phyloP scores from a whole-genome alignment of 169 alveolate species.

The Toxoplasma gondii region DNA sequence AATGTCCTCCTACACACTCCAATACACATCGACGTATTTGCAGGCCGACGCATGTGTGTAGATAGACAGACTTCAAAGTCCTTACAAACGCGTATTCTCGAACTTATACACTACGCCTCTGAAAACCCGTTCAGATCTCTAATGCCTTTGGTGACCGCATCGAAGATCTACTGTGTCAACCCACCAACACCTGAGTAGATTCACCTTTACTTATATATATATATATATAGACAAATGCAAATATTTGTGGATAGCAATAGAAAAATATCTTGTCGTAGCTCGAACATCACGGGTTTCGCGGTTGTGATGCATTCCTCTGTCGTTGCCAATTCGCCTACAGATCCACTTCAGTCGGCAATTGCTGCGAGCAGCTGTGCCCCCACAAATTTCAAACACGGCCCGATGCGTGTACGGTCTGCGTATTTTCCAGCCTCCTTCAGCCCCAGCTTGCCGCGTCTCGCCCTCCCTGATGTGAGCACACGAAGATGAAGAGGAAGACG shows the following conservation, averaged over 20 bases:
- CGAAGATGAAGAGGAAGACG: neutral
- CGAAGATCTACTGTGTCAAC: too few species aligned
- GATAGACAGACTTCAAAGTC: too few species aligned
- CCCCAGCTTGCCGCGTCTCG: neutral
- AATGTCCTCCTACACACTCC: too few species aligned
- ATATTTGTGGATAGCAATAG: neutral
- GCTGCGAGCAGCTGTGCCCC: neutral
- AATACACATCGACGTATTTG: too few species aligned
- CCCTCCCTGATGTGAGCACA: neutral
- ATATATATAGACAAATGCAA: neutral
- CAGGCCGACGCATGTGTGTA: too few species aligned
- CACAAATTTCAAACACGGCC: constrained; percentile 26
- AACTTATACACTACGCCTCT: too few species aligned
- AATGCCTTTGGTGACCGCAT: too few species aligned
- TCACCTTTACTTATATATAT: neutral
- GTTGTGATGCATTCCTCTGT: too few species aligned
- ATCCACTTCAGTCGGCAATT: constrained; percentile 8
- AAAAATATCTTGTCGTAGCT: too few species aligned
- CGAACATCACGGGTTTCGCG: neutral
- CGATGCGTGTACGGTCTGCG: constrained; percentile 20
- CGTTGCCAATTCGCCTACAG: neutral
- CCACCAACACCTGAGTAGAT: too few species aligned
- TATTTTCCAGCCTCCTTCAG: neutral
- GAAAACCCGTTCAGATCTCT: too few species aligned
- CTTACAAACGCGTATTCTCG: too few species aligned